A percentile compares a stretch with the other conserved stretches of the same genome.
Conservation (phyloP, 768 basidiomycete genomes). For the Pleurotus djamor region DNA sequence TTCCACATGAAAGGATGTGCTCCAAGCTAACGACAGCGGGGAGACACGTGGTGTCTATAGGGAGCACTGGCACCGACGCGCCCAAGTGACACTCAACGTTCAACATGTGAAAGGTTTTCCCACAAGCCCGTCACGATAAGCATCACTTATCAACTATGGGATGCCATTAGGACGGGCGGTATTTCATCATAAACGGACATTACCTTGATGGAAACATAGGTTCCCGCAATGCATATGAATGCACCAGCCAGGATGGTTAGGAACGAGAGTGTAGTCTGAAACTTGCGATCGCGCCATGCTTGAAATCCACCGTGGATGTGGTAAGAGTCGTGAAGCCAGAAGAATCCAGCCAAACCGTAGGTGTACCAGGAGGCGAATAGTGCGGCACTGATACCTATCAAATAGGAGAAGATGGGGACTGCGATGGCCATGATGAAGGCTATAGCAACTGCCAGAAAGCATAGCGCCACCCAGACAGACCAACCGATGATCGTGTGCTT, state of each 20-base stretch:
- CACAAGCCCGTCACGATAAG: conserved; percentile 38
- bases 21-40: neutral
- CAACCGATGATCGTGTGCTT: conserved; percentile 50
- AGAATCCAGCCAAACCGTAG: conserved; percentile 51
- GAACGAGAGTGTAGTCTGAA: conserved; percentile 32
- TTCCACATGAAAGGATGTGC: neutral
- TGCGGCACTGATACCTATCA: conserved; percentile 51
- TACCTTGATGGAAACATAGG: conserved; percentile 51
- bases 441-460: conserved; percentile 33
- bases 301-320: conserved; percentile 33
- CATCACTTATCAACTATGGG: conserved; percentile 40
- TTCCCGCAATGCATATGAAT: conserved; percentile 52
- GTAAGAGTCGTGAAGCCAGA: conserved; percentile 50
- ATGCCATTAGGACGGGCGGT: neutral
- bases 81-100: neutral
- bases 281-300: conserved; percentile 27
- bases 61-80: neutral
- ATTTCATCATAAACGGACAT: conserved; percentile 7
- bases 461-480: conserved; percentile 42
- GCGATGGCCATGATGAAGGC: conserved; percentile 47
- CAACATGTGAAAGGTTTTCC: conserved; percentile 45
- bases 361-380: conserved; percentile 62
- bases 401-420: conserved; percentile 54
- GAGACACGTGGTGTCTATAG: neutral
- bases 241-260: conserved; percentile 44